Conservation (phyloP, 805 yeast genomes). For the Lachancea sp. region DNA sequence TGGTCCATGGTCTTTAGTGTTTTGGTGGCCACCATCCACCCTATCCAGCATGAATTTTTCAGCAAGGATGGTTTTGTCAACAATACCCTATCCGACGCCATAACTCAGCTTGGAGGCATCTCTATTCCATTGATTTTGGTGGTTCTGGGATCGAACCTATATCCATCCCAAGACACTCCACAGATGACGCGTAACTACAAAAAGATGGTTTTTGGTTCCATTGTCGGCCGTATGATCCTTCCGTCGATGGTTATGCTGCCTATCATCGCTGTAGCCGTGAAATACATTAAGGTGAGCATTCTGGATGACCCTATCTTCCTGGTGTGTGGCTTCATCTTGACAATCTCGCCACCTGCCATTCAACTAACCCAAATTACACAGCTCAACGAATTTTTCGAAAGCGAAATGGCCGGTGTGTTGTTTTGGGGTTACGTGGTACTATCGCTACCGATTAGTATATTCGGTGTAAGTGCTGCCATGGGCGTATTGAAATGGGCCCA, state of each 20-base stretch:
- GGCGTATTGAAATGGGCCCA: constrained; percentile 39
- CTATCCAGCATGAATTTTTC: constrained; percentile 51
- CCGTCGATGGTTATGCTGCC: constrained; percentile 68
- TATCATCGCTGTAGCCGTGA: constrained; percentile 55
- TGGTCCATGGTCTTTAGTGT: constrained; percentile 69
- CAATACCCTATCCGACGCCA: constrained; percentile 58
- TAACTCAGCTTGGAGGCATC: constrained; percentile 62
- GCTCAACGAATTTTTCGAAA: constrained; percentile 65
- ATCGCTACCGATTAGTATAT: constrained; percentile 69
- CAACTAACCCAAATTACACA: constrained; percentile 79
- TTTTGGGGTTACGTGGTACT: constrained; percentile 78
- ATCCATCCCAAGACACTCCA: constrained; percentile 62
- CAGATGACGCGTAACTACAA: constrained; percentile 56
- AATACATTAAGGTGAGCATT: constrained; percentile 57
- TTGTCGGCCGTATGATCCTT: constrained; percentile 69
- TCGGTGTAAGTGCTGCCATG: constrained; percentile 62
- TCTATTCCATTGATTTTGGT: constrained; percentile 72
- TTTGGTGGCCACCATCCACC: constrained; percentile 60
- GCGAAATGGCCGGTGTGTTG: constrained; percentile 75
- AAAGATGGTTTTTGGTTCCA: constrained; percentile 61
- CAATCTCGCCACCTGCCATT: constrained; percentile 78
- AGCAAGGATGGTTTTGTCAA: constrained; percentile 54
- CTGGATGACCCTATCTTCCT: constrained; percentile 77
- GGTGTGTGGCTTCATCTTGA: constrained; percentile 67
- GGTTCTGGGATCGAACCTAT: constrained; percentile 71